Base-by-base conservation (phyloP, 176 grass and related monocot genomes). In the Elaeis guineensis region DNA sequence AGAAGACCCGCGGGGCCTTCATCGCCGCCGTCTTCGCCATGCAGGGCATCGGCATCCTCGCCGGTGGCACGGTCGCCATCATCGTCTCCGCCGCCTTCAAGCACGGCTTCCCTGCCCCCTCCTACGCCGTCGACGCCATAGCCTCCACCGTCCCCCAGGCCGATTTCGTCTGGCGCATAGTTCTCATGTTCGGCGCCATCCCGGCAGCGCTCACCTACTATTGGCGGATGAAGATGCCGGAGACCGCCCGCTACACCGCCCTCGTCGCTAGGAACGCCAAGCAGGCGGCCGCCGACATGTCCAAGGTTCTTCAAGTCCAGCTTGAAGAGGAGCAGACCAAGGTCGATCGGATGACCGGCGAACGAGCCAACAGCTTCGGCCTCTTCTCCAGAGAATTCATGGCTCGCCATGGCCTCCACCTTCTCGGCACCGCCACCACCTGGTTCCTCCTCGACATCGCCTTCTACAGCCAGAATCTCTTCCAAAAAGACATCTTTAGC, bases 381-480 rank as follows among this genome's bases (percentile, higher is more conserved):
- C 32, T 90, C 19, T 79, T 90, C 67, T 82, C 82, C 1, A 15
- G 4, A 2, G 19, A 82, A 50, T 94, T 94, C 17, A 2, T 54
- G 2, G 51, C 0, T 18, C 84, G 67, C 0, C 84, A 94, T 12
- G 84, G 84, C 0, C 17, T 73, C 0, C 74, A 94, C 19, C 84
- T 88, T 14, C 19, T 88, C 0, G 63, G 80, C 67, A 88, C 89
- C 8, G 17, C 74, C 0, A 59, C 64, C 1, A 84, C 80, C 65
- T 93, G 89, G 89, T 82, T 94, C 48, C 14, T 68, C 5, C 89
- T 94, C 4, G 89, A 94, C 74, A 73, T 88, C 1, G 61, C 80
- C 9, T 94, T 77, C 60, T 94, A 88, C 84, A 84, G 74, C 44
- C 80, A 82, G 55, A 94, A 88, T 55, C 60, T 94, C 17, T 94